Evolutionary conservation across 2,329 filamentous ascomycete species (phyloP).

Genomic region (Ophiocordyceps australis): DNA sequence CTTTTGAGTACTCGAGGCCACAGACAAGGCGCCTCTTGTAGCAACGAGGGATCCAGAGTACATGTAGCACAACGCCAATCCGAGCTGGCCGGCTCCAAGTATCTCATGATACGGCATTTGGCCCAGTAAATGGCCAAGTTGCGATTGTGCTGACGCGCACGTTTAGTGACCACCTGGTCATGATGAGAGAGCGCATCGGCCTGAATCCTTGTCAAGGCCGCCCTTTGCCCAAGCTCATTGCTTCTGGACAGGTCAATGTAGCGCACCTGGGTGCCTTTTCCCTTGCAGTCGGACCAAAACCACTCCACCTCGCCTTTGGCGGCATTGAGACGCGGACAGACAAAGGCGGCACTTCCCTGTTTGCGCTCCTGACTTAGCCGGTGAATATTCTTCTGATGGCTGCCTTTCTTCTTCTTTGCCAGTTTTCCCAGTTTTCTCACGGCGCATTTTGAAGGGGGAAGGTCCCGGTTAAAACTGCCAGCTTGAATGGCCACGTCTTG

Average conservation of each 20-base stretch:
- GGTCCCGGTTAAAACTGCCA: constrained; percentile 1
- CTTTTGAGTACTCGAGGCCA: no score
- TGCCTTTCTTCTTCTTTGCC: background rate
- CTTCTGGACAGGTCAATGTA: background rate
- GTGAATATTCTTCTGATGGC: background rate
- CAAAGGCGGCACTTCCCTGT: background rate
- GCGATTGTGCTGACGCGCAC: background rate
- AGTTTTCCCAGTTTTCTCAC: background rate
- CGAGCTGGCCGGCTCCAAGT: no score
- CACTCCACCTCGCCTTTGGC: background rate
- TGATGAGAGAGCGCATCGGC: background rate
- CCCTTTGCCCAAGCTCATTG: background rate
- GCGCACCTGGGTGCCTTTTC: constrained; percentile 1
- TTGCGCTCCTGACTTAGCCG: background rate
- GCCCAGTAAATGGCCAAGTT: background rate
- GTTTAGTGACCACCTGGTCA: background rate
- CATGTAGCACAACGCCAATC: no score
- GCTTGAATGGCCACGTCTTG: background rate
- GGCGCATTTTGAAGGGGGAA: constrained; percentile 1
- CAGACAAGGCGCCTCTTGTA: no score
- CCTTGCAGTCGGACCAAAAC: constrained; percentile 2
- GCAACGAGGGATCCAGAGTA: no score
- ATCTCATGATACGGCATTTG: no score
- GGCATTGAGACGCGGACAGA: background rate
- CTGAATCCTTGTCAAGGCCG: no score